Conservation (phyloP, 495 filamentous ascomycete genomes). For the Eremomyces bilateralis region DNA sequence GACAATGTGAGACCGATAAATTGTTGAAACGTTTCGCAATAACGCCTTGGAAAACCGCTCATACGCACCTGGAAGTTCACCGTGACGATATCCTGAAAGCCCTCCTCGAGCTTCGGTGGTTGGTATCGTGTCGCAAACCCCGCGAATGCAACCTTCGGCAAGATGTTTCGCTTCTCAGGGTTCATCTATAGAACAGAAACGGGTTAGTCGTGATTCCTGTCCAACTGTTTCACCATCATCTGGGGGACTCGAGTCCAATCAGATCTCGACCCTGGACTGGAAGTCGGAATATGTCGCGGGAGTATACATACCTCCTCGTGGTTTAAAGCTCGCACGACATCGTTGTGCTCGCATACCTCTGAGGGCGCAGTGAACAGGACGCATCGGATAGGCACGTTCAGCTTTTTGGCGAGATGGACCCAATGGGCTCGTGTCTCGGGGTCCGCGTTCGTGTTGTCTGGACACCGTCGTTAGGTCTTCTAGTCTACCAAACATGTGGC, state of each 20-base stretch:
- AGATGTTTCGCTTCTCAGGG: constrained; percentile 50
- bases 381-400: constrained; percentile 59
- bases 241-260: too few relatives aligned
- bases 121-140: constrained; percentile 47
- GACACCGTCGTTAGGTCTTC: too few relatives aligned
- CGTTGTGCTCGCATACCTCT: constrained; percentile 71
- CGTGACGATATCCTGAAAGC: constrained; percentile 58
- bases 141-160: constrained; percentile 63
- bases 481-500: too few relatives aligned
- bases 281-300: constrained; percentile 16
- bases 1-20: not conserved
- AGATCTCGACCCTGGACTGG: too few relatives aligned
- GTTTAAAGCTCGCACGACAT: constrained; percentile 60
- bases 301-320: constrained; percentile 21
- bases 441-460: constrained; percentile 89
- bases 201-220: too few relatives aligned
- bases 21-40: not conserved
- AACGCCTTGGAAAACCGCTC: too few relatives aligned
- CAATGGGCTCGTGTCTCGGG: constrained; percentile 49
- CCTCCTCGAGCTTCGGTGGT: constrained; percentile 51
- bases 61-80: constrained; percentile 39
- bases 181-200: constrained; percentile 44
- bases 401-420: constrained; percentile 47
- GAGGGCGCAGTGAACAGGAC: constrained; percentile 57
- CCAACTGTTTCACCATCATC: too few relatives aligned